phyloP scores from a whole-genome alignment of 768 basidiomycete genomes.

The Asterophora parasitica region DNA sequence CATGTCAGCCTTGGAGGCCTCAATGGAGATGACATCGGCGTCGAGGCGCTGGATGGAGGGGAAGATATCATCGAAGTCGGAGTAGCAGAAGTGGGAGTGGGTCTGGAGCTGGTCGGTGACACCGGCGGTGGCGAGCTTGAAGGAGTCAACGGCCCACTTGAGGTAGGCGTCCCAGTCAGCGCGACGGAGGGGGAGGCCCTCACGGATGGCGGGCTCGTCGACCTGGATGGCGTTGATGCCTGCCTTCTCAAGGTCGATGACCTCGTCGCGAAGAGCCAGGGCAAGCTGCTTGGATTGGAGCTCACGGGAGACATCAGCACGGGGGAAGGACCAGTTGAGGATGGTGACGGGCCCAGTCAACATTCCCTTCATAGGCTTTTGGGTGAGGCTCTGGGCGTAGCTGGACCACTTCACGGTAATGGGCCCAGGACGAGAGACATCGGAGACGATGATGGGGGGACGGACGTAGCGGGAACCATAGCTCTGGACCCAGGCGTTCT shows the following conservation, averaged over 20 bases:
- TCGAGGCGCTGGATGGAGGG: constrained; percentile 94
- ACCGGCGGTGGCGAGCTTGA: constrained; percentile 95
- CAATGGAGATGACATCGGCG: constrained; percentile 98
- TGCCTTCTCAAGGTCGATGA: constrained; percentile 93
- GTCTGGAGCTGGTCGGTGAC: constrained; percentile 92
- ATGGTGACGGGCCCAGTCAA: constrained; percentile 97
- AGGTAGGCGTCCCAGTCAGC: constrained; percentile 96
- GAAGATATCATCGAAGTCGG: constrained; percentile 99
- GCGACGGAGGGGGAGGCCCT: constrained; percentile 96
- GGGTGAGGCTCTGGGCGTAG: constrained; percentile 92
- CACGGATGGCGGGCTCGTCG: constrained; percentile 99
- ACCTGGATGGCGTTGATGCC: constrained; percentile 98
- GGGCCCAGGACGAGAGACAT: constrained; percentile 86
- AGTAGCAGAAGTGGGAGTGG: constrained; percentile 99
- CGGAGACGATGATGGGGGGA: constrained; percentile 97
- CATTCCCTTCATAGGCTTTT: constrained; percentile 99
- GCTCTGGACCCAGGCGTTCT: constrained; percentile 99
- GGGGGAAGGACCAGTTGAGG: constrained; percentile 99
- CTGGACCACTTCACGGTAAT: constrained; percentile 98
- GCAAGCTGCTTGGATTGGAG: constrained; percentile 98
- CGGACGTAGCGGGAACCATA: constrained; percentile 99
- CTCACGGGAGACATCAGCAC: constrained; percentile 94
- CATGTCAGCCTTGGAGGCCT: constrained; percentile 98
- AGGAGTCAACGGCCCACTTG: constrained; percentile 97
- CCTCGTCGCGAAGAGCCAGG: constrained; percentile 96